Base-by-base conservation (phyloP, 805 yeast species). In the Metschnikowia bowlesiae region DNA sequence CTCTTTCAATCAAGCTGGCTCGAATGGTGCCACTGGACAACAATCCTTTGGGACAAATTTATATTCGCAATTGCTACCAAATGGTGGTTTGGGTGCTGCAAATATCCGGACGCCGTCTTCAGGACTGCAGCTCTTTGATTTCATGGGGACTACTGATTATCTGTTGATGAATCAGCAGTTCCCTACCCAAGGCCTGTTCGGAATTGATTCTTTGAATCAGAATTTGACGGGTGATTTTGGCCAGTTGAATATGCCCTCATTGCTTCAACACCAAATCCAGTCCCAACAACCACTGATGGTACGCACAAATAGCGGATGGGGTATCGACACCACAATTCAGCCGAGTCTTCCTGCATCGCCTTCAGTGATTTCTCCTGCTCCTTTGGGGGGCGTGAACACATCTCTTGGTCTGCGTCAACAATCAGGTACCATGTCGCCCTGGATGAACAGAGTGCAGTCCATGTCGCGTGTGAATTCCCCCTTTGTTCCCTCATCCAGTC, bases 351-450 rank as follows among this genome's bases (percentile, higher is more conserved):
- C 74, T 13, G 62, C 62, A 6, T 64, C 71, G 3, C 69, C 73
- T 2, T 35, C 55, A 28, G 64, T 60, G 8, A 46, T 62, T 4
- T 44, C 53, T 3, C 60, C 60, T 28, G 63, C 63, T 5, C 60
- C 61, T 1, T 47, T 63, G 36, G 51, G 61, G 11, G 43, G 47
- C 32, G 56, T 44, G 37, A 26, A 41, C 6, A 34, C 47, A 5
- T 47, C 46, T 1, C 51, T 68, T 43, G 53, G 57, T 37, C 38
- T 42, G 45, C 45, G 34, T 9, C 45, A 42, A 22, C 75, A 69
- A 53, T 69, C 73, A 3, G 61, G 74, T 14, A 74, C 76, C 4
- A 58, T 70, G 45, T 73, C 77, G 5, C 78, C 78, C 5, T 73
- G 77, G 78, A 47, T 65, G 35, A 54, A 70, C 8, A 63, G 68